phyloP scores from a whole-genome alignment of 2,329 filamentous ascomycete genomes.

The Trichoderma brevicompactum region DNA sequence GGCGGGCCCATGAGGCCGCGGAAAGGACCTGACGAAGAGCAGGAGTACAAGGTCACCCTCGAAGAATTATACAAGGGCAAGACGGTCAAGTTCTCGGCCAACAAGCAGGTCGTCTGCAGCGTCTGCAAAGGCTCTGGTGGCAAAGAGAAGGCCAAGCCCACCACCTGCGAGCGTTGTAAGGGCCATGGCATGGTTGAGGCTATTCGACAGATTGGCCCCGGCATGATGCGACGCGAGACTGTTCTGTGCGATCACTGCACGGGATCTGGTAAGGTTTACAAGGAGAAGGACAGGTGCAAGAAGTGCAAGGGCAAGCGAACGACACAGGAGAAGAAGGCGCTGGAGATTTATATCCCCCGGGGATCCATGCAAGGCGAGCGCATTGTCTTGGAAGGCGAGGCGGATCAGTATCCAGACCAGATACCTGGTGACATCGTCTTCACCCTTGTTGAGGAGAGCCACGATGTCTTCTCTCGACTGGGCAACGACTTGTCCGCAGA shows the following conservation, averaged over 20 bases:
- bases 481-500: conserved; percentile 84
- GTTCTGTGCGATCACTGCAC: conserved; percentile 82
- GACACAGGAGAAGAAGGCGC: conserved; percentile 84
- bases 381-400: conserved; percentile 90
- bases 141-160: conserved; percentile 86
- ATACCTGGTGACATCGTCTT: conserved; percentile 94
- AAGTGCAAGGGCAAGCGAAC: conserved; percentile 96
- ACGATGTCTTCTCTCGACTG: conserved; percentile 80
- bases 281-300: conserved; percentile 97
- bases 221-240: conserved; percentile 79
- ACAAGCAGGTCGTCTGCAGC: conserved; percentile 88
- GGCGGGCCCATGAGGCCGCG: conserved; percentile 62
- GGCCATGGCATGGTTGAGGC: conserved; percentile 78
- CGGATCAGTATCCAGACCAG: conserved; percentile 87
- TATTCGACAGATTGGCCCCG: conserved; percentile 82
- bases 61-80: conserved; percentile 99
- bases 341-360: conserved; percentile 94
- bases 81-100: conserved; percentile 94
- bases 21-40: conserved; percentile 82
- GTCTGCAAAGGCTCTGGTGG: conserved; percentile 88
- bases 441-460: conserved; percentile 77
- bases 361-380: conserved; percentile 85
- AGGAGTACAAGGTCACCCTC: conserved; percentile 86
- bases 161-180: conserved; percentile 81
- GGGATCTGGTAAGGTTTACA: conserved; percentile 83